These are phyloP conservation scores for Cordyceps fumosorosea DNA, from an alignment of 2,329 filamentous ascomycete genomes.

Conservation along the genomic window DNA sequence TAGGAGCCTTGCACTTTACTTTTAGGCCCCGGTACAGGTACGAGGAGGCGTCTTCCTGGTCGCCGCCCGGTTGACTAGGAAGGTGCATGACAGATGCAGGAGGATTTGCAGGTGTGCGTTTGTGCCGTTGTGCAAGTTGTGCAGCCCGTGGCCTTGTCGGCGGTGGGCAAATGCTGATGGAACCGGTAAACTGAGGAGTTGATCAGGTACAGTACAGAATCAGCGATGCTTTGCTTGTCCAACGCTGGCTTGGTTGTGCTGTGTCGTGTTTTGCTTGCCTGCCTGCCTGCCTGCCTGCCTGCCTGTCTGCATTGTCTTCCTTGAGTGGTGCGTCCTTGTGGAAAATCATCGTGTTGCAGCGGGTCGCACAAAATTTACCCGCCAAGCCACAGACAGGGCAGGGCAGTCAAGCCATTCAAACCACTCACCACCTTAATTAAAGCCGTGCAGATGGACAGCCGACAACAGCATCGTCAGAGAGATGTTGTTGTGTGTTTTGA, in stretches of 20 bases:
- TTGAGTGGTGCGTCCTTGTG: neutral
- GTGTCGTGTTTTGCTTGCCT: neutral
- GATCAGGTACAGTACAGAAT: neutral
- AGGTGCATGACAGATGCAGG: neutral
- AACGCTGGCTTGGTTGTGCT: neutral
- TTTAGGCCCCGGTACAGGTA: neutral
- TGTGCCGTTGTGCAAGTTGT: neutral
- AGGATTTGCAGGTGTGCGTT: neutral
- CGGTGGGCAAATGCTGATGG: neutral
- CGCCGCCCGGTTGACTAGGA: neutral
- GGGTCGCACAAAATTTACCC: neutral
- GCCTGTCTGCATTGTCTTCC: neutral
- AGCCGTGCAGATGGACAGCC: neutral
- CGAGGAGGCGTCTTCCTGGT: neutral
- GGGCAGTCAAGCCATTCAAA: neutral
- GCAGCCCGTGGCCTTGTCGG: neutral
- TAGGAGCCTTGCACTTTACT: neutral
- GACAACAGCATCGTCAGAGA: neutral
- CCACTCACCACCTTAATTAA: neutral
- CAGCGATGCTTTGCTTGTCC: neutral
- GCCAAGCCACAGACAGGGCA: neutral
- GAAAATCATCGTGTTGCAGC: neutral
- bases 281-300: neutral
- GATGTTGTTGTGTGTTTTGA: neutral
- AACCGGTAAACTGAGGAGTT: neutral